A percentile compares a stretch with the other conserved stretches of the same genome.
phyloP scores from a whole-genome alignment of 2,329 filamentous ascomycete species.

The Pestalotiopsis sp. region DNA sequence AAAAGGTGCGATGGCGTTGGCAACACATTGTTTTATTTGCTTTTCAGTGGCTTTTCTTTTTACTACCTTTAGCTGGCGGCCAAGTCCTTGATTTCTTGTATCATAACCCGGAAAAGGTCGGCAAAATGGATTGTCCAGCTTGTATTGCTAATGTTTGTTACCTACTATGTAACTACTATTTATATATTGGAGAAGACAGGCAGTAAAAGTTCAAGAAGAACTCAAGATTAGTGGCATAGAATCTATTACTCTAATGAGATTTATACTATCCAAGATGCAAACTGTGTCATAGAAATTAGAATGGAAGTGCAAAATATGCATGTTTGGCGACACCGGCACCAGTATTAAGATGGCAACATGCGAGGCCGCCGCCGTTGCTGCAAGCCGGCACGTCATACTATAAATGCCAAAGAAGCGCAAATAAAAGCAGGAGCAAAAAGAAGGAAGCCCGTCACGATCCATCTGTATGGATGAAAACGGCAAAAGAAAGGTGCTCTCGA shows the following conservation, averaged over 20 bases:
- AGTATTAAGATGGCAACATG: too few relatives aligned
- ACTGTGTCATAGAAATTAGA: too few relatives aligned
- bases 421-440: neutral
- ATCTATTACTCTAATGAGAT: neutral
- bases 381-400: neutral
- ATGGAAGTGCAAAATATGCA: neutral
- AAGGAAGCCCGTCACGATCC: neutral
- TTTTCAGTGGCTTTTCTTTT: neutral
- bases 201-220: neutral
- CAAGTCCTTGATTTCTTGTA: slow-evolving; percentile 6
- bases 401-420: neutral
- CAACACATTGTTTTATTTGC: slow-evolving; percentile 17
- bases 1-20: slow-evolving; percentile 20
- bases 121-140: neutral
- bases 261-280: neutral
- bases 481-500: slow-evolving; percentile 27
- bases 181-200: neutral
- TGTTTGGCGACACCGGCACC: too few relatives aligned
- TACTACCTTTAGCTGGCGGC: neutral
- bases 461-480: neutral
- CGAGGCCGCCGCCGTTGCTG: too few relatives aligned
- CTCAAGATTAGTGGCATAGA: neutral
- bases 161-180: neutral
- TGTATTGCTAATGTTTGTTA: slow-evolving; percentile 9
- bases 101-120: neutral